Conservation (phyloP, 1,284 basidiomycete species). For the Irpex sp. region DNA sequence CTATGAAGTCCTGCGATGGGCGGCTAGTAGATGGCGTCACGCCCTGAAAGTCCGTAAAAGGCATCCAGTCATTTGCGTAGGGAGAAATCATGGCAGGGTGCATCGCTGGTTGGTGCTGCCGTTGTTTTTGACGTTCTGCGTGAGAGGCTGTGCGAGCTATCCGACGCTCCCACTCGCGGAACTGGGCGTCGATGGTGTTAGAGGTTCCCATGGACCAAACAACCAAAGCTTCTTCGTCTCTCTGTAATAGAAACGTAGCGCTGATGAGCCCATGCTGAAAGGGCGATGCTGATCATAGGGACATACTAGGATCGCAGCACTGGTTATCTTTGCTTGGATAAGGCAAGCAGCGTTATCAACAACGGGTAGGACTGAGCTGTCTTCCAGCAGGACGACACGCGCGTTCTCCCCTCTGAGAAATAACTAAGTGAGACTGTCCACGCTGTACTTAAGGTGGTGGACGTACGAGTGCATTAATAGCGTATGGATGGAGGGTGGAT, state of each 20-base stretch:
- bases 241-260: background rate
- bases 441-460: background rate
- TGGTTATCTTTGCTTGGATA: background rate
- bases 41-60: background rate
- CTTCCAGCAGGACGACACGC: background rate
- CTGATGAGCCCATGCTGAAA: background rate
- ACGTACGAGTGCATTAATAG: background rate
- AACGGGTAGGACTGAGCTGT: background rate
- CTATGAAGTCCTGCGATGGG: too few relatives aligned
- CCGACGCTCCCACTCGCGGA: background rate
- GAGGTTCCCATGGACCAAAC: background rate
- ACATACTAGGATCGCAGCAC: constrained; percentile 2
- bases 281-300: background rate
- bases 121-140: background rate
- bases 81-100: background rate
- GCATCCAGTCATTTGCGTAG: background rate
- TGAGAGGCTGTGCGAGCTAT: background rate
- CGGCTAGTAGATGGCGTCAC: background rate
- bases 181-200: background rate
- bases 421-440: background rate
- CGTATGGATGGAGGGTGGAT: background rate
- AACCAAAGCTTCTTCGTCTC: background rate
- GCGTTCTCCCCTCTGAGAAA: background rate
- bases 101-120: background rate
- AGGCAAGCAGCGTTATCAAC: background rate